phyloP scores from a whole-genome alignment of 108 stramenopile genomes.

The Skeletonema costatum region DNA sequence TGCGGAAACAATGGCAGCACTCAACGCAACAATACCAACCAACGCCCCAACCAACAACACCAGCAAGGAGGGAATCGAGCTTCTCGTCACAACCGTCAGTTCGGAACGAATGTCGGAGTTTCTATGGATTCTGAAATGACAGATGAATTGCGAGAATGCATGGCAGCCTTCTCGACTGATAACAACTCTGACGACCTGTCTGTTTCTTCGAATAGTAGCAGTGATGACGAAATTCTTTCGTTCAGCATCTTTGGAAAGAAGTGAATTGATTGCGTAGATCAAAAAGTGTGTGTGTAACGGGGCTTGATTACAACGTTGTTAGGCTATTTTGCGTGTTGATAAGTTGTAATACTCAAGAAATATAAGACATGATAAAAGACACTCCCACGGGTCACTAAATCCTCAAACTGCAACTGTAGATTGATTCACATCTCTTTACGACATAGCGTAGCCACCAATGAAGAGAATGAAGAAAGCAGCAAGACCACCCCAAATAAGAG shows the following conservation, averaged over 20 bases:
- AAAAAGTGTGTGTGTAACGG: neutral
- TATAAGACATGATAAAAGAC: neutral
- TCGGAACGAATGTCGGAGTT: conserved; percentile 39
- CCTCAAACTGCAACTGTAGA: neutral
- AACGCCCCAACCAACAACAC: neutral
- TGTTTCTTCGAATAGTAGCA: conserved; percentile 16
- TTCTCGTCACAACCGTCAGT: conserved; percentile 42
- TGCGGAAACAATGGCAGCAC: neutral
- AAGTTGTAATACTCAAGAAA: neutral
- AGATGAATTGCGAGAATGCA: neutral
- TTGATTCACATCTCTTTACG: conserved; percentile 35
- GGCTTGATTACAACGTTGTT: conserved; percentile 1
- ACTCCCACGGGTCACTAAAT: neutral
- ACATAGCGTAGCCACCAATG: conserved; percentile 77
- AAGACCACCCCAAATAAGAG: conserved; percentile 89
- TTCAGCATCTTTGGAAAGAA: conserved; percentile 37
- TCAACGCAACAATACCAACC: neutral
- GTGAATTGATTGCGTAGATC: neutral
- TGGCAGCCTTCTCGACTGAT: neutral
- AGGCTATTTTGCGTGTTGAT: neutral
- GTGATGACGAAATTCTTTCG: conserved; percentile 39
- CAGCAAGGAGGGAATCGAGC: neutral
- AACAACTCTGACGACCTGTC: conserved; percentile 2
- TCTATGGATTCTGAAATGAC: conserved; percentile 14
- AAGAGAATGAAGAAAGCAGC: conserved; percentile 85